Base-by-base conservation (phyloP, 2,329 filamentous ascomycete species). In the Aspergillus sp. region DNA sequence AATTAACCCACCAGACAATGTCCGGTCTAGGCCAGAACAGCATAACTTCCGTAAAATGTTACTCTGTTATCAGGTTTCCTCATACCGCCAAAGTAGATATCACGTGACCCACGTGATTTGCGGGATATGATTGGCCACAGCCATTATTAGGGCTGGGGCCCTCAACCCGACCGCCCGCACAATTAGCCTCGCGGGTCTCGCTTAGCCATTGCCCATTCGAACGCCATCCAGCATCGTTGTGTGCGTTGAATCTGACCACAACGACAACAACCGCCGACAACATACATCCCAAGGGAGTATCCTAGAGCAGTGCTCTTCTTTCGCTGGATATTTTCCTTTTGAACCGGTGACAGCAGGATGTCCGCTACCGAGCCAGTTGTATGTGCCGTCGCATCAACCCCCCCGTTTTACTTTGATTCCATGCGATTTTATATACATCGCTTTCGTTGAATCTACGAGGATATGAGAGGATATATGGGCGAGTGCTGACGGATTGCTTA, bases 281-380 rank as follows among this genome's bases (percentile, higher is more conserved):
- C 62, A 66, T 62, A 64, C 64, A 65, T 63, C 62, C 63, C 62
- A 59, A 65, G 63, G 65, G 64, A 63, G 61, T 65, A 65, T 66
- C 64, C 62, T 61, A 63, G 64, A 67, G 65, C 65, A 63, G 60
- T 56, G 65, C 65, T 67, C 65, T 65, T 66, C 55, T 15, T 63
- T 64, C 58, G 60, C 63, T 62, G 64, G 65, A 67, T 67, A 66
- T 68, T 65, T 65, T 61, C 62, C 64, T 67, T 60, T 63, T 58
- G 53, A 66, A 59, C 60, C 66, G 66, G 67, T 68, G 65, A 68
- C 63, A 67, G 63, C 74, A 82, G 72, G 73, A 83, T 83, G 80
- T 82, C 80, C 74, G 74, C 78, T 68, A 82, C 81, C 73, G 80
- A 83, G 69, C 78, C 80, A 71, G 79, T 83, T 70, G 80, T 83